These are phyloP conservation scores for Achlya hypogyna DNA, from an alignment of 352 stramenopile genomes.

Conservation along the genomic window DNA sequence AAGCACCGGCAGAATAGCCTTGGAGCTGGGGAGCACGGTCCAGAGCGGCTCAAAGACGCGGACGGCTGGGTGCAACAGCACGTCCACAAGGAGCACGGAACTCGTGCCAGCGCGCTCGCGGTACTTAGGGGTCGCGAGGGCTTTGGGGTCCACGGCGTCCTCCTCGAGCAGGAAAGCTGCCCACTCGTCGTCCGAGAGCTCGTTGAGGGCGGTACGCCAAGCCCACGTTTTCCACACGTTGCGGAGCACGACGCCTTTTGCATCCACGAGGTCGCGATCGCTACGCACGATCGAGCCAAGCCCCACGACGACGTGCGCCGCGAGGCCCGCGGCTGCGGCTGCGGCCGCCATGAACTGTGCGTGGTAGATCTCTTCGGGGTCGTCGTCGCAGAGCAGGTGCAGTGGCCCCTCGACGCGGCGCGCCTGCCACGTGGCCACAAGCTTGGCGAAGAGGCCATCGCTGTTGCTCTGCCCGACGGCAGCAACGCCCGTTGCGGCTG, in stretches of 20 bases:
- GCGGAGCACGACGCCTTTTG: not conserved
- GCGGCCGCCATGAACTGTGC: constrained; percentile 1
- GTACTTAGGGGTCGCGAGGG: not conserved
- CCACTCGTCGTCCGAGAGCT: constrained; percentile 8
- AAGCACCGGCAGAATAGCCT: not conserved
- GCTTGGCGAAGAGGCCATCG: not conserved
- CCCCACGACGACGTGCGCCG: not conserved
- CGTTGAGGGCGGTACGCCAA: constrained; percentile 2
- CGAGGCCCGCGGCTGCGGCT: not conserved
- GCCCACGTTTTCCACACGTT: constrained; percentile 1
- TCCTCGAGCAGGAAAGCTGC: not conserved
- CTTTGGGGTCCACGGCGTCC: constrained; percentile 2
- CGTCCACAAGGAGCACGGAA: not conserved
- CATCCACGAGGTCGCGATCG: not conserved
- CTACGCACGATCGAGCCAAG: not conserved
- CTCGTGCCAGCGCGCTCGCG: not conserved
- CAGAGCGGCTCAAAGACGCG: constrained; percentile 9
- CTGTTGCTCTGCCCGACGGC: not conserved
- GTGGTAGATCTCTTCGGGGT: not conserved
- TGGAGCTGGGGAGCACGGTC: not conserved
- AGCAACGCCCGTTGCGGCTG: not conserved
- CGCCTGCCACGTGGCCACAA: not conserved
- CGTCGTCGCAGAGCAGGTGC: constrained; percentile 6
- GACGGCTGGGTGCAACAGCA: not conserved
- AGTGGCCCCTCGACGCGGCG: not conserved